Conservation (phyloP, 495 filamentous ascomycete genomes). For the Xylaria telfairii region DNA sequence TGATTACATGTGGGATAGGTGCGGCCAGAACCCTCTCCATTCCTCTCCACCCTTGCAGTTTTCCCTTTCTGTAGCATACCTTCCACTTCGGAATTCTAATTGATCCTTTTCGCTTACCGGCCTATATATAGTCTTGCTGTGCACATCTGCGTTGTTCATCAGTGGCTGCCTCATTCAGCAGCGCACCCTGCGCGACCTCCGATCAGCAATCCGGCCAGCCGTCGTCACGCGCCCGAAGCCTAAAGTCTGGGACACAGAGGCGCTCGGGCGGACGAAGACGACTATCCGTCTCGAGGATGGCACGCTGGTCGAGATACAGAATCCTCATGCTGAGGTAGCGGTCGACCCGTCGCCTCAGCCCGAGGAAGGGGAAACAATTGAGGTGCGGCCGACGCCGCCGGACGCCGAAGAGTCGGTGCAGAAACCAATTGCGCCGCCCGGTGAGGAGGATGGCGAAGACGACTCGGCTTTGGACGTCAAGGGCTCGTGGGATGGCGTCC, state of each 20-base stretch:
- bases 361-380: constrained; percentile 26
- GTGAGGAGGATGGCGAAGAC: constrained; percentile 6
- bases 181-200: constrained; percentile 56
- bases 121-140: constrained; percentile 56
- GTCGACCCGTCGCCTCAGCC: neutral
- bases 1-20: constrained; percentile 57
- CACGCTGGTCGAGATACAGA: constrained; percentile 40
- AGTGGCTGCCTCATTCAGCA: constrained; percentile 62
- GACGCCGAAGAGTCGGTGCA: constrained; percentile 25
- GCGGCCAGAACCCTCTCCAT: constrained; percentile 32
- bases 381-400: constrained; percentile 41
- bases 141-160: constrained; percentile 58
- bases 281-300: constrained; percentile 49
- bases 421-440: constrained; percentile 17
- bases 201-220: constrained; percentile 52
- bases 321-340: constrained; percentile 13
- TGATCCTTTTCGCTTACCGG: neutral
- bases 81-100: constrained; percentile 7
- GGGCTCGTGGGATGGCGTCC: constrained; percentile 31
- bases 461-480: constrained; percentile 27
- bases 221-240: constrained; percentile 44
- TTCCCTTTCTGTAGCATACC: neutral
- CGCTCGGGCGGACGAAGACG: constrained; percentile 30
- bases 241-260: constrained; percentile 43
- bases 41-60: neutral